These are phyloP conservation scores for Diaporthe longicolla DNA, from an alignment of 2,329 filamentous ascomycete genomes.

Conservation along the genomic window DNA sequence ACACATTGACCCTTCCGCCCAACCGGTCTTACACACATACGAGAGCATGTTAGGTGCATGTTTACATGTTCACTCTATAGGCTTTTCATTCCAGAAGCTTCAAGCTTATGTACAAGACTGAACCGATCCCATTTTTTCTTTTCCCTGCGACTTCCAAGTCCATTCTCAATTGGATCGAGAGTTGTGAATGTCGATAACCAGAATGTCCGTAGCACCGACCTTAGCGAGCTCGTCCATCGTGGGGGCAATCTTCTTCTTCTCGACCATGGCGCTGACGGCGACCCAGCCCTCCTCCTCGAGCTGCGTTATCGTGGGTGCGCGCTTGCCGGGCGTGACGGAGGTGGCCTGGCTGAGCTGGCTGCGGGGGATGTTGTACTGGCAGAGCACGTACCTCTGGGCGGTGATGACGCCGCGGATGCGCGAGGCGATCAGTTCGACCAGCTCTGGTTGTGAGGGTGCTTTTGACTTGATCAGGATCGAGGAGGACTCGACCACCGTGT, in stretches of 20 bases:
- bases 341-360: constrained; percentile 75
- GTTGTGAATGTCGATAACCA: constrained; percentile 90
- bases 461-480: constrained; percentile 95
- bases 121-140: neutral
- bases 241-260: constrained; percentile 85
- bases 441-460: constrained; percentile 81
- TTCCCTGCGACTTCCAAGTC: too few species aligned
- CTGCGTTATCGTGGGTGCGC: constrained; percentile 91
- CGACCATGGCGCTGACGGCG: constrained; percentile 93
- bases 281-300: constrained; percentile 94
- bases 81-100: constrained; percentile 10
- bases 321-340: constrained; percentile 91
- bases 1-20: too few species aligned
- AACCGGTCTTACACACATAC: neutral
- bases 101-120: constrained; percentile 22
- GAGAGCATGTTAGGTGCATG: neutral
- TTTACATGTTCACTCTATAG: neutral
- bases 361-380: constrained; percentile 94
- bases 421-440: constrained; percentile 87
- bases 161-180: constrained; percentile 43
- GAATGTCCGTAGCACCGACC: constrained; percentile 85
- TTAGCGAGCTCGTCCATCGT: constrained; percentile 88
- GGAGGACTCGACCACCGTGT: constrained; percentile 89
- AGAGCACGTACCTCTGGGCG: constrained; percentile 93
- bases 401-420: constrained; percentile 95